Evolutionary conservation across 805 yeast species (phyloP), one percentile per base, ranked within the genome.

Genomic region (Vanderwaltozyma yarrowii): DNA sequence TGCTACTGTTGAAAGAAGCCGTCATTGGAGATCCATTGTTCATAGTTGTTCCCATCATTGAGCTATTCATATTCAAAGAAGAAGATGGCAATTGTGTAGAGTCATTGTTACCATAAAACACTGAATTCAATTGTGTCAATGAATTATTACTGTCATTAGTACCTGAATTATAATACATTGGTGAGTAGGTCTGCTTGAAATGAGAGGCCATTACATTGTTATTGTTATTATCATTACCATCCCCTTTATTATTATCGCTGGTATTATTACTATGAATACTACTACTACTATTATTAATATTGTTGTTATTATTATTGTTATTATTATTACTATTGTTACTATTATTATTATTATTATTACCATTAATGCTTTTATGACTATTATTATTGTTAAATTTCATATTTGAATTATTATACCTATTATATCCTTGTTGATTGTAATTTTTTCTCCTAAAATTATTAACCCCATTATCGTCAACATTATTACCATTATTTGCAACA

Each of bases 111-210:
- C 32, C 19, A 25, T 30, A 36, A 18, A 36, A 36, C 13, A 24
- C n/a, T 21, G 38, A 25, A 14, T 36, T 24, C 21, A 19, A n/a
- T 14, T 24, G 18, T 10, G 24, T 11, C 13, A 30, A 25, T 3
- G 38, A 36, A 20, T 21, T 25, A 14, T 27, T 23, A 25, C 38
- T 36, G 2, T 12, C 34, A 30, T 30, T 30, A 8, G 14, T 36
- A n/a, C n/a, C 17, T 5, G 11, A 14, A 32, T 43, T 43, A 36
- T 44, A 45, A 26, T 45, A 46, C 38, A 49, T 25, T 29, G 51
- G 55, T 4, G 57, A 50, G 28, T 51, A 51, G 1, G 51, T 42
- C 32, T 51, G 50, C 28, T 46, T 54, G 25, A 51, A 45, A 36
- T 53, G 55, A 19, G 38, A 40, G 12, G 50, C 38, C 9, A 52